Evolutionary conservation across 805 yeast species (phyloP), one percentile per base, ranked within the genome.

Genomic region (Ogataea ramenticola): DNA sequence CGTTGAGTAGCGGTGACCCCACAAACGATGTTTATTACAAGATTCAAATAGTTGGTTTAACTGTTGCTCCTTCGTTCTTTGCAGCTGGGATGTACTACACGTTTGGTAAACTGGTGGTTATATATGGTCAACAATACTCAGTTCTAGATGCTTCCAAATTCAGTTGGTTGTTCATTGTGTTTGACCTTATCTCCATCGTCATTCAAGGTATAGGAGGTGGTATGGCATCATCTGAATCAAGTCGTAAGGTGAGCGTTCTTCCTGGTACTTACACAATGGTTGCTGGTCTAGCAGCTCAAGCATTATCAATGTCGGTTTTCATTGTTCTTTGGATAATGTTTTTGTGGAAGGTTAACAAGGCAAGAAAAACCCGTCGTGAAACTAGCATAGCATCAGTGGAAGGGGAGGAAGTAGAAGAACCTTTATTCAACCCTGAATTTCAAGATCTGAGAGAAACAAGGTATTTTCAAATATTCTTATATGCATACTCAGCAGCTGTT

Each of bases 161-260:
- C 53, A 70, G 85, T 1, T 71, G 74, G 46, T 63, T 82, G 10
- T 86, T 86, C 52, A 72, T 85, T 7, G 48, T 67, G 11, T 76
- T 79, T 53, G 95, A 86, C 63, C 53, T 81, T 4, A 48, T 76
- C 5, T 74, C 87, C 17, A 61, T 86, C 46, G 62, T 72, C 1
- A 53, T 84, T 20, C 93, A 84, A 63, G 87, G 77, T 4, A 70
- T 66, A 12, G 93, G 93, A 43, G 91, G 91, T 49, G 90, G 82
- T 41, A 62, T 74, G 40, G 83, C 86, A 2, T 79, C 81, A 39
- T 52, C 57, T 2, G 68, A 74, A 2, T 56, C 68, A 12, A 50
- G 57, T 12, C 39, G 43, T 5, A 51, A 56, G 31, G 55, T 61
- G 11, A 54, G 58, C 36, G 53, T 72, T 1, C 43, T 48, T 0